Evolutionary conservation across 768 basidiomycete genomes (phyloP), one percentile per base, ranked within the genome.

Genomic region (Panaeolus cyanescens): DNA sequence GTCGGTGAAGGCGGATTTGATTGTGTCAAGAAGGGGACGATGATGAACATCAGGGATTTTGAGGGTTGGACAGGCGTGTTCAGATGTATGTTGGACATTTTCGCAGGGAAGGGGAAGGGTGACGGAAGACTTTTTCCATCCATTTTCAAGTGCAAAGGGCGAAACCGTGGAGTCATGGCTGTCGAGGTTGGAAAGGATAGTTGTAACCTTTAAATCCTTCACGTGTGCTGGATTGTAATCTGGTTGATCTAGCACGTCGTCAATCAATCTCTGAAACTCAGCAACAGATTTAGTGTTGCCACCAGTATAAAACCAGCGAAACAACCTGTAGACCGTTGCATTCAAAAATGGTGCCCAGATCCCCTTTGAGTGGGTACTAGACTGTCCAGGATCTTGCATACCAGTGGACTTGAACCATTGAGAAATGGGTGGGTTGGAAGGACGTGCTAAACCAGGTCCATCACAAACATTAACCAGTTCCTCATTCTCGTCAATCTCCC

Each of bases 211-310:
- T 34, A 73, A 73, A 2, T 56, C 63, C 1, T 45, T 8, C 10
- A 73, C 58, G 20, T 74, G 58, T 0, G 59, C 34, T 3, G n/a
- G 58, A 4, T 67, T 54, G 56, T 70, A 74, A 32, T 73, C 69
- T 15, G 62, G 42, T 1, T 31, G 28, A 13, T 40, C 13, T 4
- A 77, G 50, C 9, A 73, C 72, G 0, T 64, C 65, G 13, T 71
- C 33, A 25, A 74, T 71, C 0, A 80, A 67, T 0, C 60, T 60
- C 25, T 77, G 59, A 1, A 75, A 50, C 32, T 74, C 72, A 1
- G 40, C 40, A 12, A 58, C 56, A 1, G 76, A 75, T 55, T 77
- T 79, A 9, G 22, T 60, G 25, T 54, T 58, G 15, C 39, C 39
- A 9, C 50, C 30, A 17, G 37, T 58, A 37, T 60, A 53, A 25